Percentiles rank a stretch among this genome's conserved stretches.
Conservation (phyloP, 2,329 filamentous ascomycete genomes). For the Botrytis elliptica region DNA sequence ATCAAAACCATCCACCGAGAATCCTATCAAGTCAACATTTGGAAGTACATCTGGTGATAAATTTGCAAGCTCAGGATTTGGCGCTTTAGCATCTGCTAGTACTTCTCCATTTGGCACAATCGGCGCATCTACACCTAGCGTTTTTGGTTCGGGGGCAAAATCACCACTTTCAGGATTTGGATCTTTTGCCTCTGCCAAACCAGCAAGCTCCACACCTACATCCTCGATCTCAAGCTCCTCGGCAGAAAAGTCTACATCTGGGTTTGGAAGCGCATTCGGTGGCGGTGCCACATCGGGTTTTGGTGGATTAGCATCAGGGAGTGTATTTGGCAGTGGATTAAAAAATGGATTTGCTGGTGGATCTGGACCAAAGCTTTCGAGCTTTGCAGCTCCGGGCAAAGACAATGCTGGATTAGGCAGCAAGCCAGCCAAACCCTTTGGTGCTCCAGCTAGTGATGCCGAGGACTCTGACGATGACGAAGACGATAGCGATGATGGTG, state of each 20-base stretch:
- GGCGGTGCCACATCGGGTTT: constrained; percentile 33
- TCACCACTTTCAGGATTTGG: constrained; percentile 48
- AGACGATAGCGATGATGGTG: constrained; percentile 44
- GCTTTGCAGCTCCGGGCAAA: constrained; percentile 66
- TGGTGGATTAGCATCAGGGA: constrained; percentile 42
- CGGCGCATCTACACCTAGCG: constrained; percentile 48
- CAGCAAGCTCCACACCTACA: constrained; percentile 34
- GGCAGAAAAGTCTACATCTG: constrained; percentile 37
- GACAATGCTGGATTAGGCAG: constrained; percentile 48
- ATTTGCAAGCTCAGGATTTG: constrained; percentile 68
- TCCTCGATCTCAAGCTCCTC: constrained; percentile 42
- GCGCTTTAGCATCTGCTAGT: constrained; percentile 59
- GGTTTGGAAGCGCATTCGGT: constrained; percentile 39
- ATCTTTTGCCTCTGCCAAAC: constrained; percentile 41
- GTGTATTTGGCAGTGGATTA: constrained; percentile 44
- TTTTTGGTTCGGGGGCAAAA: constrained; percentile 47
- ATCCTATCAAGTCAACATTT: constrained; percentile 27
- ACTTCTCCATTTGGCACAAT: constrained; percentile 64
- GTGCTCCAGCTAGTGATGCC: constrained; percentile 67
- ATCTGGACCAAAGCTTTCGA: constrained; percentile 51
- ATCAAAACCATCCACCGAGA: constrained; percentile 21
- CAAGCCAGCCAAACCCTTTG: constrained; percentile 71
- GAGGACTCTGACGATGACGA: constrained; percentile 49
- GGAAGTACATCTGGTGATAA: constrained; percentile 33
- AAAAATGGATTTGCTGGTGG: constrained; percentile 44